Base-by-base conservation (phyloP, 768 basidiomycete genomes). In the Mycena rosella region DNA sequence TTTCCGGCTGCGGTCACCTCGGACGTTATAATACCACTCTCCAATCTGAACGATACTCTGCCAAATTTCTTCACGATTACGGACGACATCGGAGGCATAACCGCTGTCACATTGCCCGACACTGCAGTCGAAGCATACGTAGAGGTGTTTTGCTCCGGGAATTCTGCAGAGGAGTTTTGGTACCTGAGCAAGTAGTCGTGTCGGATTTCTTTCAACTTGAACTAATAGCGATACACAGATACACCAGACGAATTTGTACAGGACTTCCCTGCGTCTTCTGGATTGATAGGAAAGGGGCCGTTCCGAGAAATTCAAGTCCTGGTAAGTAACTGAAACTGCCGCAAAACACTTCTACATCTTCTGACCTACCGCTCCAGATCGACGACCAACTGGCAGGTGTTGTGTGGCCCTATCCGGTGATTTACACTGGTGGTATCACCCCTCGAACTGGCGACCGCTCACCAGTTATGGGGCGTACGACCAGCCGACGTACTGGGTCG, bases 141-240 rank as follows among this genome's bases (percentile, higher is more conserved):
- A 11, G 90, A 90, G 72, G 77, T 91, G 20, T 85, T 84, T 56
- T 87, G 88, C 45, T 89, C 82, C 24, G 89, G 89, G 0, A 90
- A 88, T 62, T 83, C 83, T 15, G 78, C 85, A 2, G 90, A 91
- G 74, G 89, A 91, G 70, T 89, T 90, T 73, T 91, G 90, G 90
- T 77, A 78, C 48, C 57, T 73, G 34, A 78, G 88, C 86, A 60
- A 54, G 82, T 64, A 13, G 17, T 17, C 22, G 17, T 26, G 6
- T 32, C 1, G 1, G 24, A 10, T 32, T 40, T 48, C 36, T 42
- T 22, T 64, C 5, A 5, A 34, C 20, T 52, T 64, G 29, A 48
- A 22, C 22, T 29, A 45, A 20, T 30, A 53, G 83, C 82, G 84
- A 29, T 4, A 83, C 60, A 81, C 63, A 78, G 78, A 91, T 70